Evolutionary conservation across 2,329 filamentous ascomycete species (phyloP), one percentile per base, ranked within the genome.

Genomic region (Pseudopithomyces maydicus): DNA sequence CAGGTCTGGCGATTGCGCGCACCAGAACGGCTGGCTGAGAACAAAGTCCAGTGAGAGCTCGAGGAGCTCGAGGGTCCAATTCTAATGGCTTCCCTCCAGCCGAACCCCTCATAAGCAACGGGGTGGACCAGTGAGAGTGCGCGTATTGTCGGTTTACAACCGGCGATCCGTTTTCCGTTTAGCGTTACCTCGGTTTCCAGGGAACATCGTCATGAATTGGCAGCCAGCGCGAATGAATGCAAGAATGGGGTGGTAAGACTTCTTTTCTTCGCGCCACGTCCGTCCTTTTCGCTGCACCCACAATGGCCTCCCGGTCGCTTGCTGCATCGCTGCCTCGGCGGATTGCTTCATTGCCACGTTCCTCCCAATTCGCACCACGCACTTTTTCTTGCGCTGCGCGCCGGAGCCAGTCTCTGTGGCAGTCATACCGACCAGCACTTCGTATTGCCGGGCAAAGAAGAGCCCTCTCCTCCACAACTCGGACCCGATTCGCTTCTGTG

Each of bases 371-470:
- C 29, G 49, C 63, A 17, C 48, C 64, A 45, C 66, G 64, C 23
- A 52, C 64, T n/a, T 60, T 72, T 29, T 49, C 59, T 43, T 65
- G 51, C 49, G 56, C 62, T 32, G 42, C 68, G 39, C 61, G 55
- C 45, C 60, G 46, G 36, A 58, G 61, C 47, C 64, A 52, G 23
- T 56, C 36, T 12, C 29, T 58, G n/a, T 66, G 59, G 60, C 57
- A 61, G 36, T 56, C 59, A 46, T 69, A 69, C 55, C 64, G 68
- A 33, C 74, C 74, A 17, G 74, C 72, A 43, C 22, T 72, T 19
- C 74, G 71, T 38, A 68, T 77, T 56, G 74, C 73, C 17, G 74
- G 74, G 17, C 76, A 77, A 57, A 62, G 74, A 61, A 66, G 76
- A 61, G 65, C 73, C 33, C 63, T 78, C 17, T 73, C 72, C 19